Base-by-base conservation (phyloP, 768 basidiomycete species). In the Ramaria rubella region DNA sequence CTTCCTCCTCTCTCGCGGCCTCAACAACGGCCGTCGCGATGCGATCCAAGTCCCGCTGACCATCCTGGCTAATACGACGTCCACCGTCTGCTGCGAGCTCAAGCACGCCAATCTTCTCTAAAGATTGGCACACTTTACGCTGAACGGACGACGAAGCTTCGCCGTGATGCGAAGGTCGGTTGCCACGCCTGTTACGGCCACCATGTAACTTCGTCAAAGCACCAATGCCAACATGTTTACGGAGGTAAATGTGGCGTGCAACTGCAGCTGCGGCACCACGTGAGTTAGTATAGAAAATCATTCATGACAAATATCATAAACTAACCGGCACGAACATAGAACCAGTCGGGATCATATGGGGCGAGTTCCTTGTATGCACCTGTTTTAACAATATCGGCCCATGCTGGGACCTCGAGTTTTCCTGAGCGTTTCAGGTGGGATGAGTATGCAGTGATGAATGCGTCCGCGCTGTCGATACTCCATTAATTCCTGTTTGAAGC, bases 321-420 rank as follows among this genome's bases (percentile, higher is more conserved):
- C 85, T 70, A 68, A 96, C 94, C 94, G 75, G 95, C 90, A 68
- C 96, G 92, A 71, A 95, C 81, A 77, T 98, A 99, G 82, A 85
- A 99, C 96, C 96, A 99, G 74, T 99, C 96, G 42, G 92, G 90
- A 75, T 98, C 93, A 77, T 97, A 97, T 54, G 96, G 96, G 53
- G 94, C 95, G 59, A 96, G 90, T 77, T 99, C 96, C 75, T 98
- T 98, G 82, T 80, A 94, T 59, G 88, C 77, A 71, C 91, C 95
- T 60, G 96, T 99, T 81, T 99, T 99, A 72, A 99, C 96, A 66
- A 97, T 77, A 73, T 96, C 95, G 60, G 90, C 95, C 95, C 95
- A 98, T 74, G 84, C 86, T 65, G 95, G 95, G 60, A 98, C 90
- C 78, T 99, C 94, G 68, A 99, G 90, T 81, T 98, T 98, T 74